Conservation (phyloP, 169 alveolate genomes). For the Plasmodium knowlesi region DNA sequence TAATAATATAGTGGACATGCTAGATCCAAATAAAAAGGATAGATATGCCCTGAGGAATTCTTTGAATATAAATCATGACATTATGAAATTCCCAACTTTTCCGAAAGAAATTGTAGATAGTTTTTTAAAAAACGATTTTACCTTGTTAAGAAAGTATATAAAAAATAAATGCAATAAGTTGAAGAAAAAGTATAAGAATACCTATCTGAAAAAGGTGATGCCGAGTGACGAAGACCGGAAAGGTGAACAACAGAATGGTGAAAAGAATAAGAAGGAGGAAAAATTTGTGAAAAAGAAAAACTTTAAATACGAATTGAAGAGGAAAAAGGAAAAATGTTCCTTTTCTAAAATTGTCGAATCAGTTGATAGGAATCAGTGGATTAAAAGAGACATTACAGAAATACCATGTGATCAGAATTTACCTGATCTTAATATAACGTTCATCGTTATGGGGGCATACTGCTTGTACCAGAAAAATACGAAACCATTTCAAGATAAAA, state of each 20-base stretch:
- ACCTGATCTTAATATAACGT: constrained; percentile 53
- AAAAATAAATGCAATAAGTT: constrained; percentile 71
- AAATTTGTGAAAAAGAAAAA: constrained; percentile 24
- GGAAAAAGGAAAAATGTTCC: constrained; percentile 60
- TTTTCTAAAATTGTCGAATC: constrained; percentile 69
- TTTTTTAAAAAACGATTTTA: constrained; percentile 73
- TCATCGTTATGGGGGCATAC: constrained; percentile 74
- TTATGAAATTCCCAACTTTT: constrained; percentile 69
- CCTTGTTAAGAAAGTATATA: constrained; percentile 62
- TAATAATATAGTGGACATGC: constrained; percentile 68
- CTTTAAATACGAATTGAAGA: constrained; percentile 54
- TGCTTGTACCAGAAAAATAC: constrained; percentile 39
- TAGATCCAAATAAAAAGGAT: constrained; percentile 49
- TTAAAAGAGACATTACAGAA: constrained; percentile 61
- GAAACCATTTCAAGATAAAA: constrained; percentile 73
- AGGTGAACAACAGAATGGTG: background rate
- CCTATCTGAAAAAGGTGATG: constrained; percentile 12
- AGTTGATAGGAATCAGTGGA: constrained; percentile 25
- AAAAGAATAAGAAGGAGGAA: background rate
- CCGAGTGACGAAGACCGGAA: background rate
- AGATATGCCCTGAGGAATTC: constrained; percentile 49
- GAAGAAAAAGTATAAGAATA: constrained; percentile 44
- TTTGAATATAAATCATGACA: constrained; percentile 59
- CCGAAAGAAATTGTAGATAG: constrained; percentile 70
- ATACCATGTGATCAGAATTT: constrained; percentile 45